phyloP scores from a whole-genome alignment of 768 basidiomycete species.

The Daedaleopsis nitida region DNA sequence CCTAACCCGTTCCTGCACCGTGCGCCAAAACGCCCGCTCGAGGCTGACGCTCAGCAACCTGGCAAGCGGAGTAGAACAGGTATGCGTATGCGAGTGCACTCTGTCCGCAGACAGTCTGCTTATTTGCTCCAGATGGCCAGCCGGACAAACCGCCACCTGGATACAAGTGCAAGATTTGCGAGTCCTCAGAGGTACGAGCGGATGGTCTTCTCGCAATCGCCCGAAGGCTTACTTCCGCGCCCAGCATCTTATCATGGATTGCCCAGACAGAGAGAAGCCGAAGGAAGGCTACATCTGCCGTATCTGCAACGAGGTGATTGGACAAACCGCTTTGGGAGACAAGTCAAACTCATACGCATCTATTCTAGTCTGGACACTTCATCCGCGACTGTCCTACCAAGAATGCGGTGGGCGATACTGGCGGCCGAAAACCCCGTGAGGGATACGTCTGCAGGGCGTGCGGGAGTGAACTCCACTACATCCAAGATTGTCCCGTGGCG shows the following conservation, averaged over 20 bases:
- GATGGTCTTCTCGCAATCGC: not conserved
- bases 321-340: not conserved
- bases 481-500: slow-evolving; percentile 83
- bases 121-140: slow-evolving; percentile 35
- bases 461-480: slow-evolving; percentile 81
- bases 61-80: slow-evolving; percentile 60
- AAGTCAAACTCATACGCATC: slow-evolving; percentile 6
- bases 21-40: slow-evolving; percentile 53
- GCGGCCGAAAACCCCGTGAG: slow-evolving; percentile 76
- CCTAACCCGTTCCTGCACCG: slow-evolving; percentile 64
- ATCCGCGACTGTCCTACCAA: slow-evolving; percentile 87
- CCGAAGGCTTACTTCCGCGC: slow-evolving; percentile 1
- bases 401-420: slow-evolving; percentile 78
- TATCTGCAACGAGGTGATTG: slow-evolving; percentile 70
- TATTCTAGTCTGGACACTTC: slow-evolving; percentile 75
- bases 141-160: slow-evolving; percentile 64
- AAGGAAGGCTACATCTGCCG: slow-evolving; percentile 88
- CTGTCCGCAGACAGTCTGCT: not conserved
- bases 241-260: slow-evolving; percentile 77
- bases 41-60: slow-evolving; percentile 57
- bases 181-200: slow-evolving; percentile 66
- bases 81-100: slow-evolving; percentile 29
- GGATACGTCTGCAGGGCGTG: slow-evolving; percentile 94
- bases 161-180: slow-evolving; percentile 78
- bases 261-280: slow-evolving; percentile 74